Base-by-base conservation (phyloP, 1,139 yeast species). In the Magnusiomyces tetraspermus region DNA sequence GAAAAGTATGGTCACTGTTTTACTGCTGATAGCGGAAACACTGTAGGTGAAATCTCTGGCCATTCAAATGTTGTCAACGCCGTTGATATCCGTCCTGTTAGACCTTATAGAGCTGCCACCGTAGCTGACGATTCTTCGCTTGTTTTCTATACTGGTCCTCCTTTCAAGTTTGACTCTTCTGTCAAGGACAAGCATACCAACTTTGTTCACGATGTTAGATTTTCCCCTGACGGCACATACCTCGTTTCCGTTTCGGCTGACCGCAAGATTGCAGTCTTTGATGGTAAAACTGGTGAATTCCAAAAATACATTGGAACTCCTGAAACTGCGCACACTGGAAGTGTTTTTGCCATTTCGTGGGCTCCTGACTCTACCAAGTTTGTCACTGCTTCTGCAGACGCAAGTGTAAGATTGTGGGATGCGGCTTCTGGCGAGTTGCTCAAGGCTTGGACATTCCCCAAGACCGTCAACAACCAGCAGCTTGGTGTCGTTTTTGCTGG, bases 31-130 rank as follows among this genome's bases (percentile, higher is more conserved):
- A 78, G 95, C 0, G 98, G 98, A 54, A 92, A 92, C 68, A 80
- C 96, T 11, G 83, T 92, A 47, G 99, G 98, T 52, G 97, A 92
- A 66, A 84, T 94, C 60, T 83, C 89, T 53, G 99, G 98, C 31
- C 98, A 92, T 66, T 78, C 95, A n/a, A 82, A 85, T 42, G 78
- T 80, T 43, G 80, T 90, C 64, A 88, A 85, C 64, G 87, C 94
- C 0, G 96, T 88, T 13, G 82, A 85, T 52, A 83, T 92, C 59
- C 84, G 85, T 63, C 87, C 90, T n/a, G 81, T 78, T 55, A 78
- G 98, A 66, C 98, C 98, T 2, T 88, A 85, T 72, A 75, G 97
- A 56, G 96, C 97, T 1, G 95, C 88, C 17, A 89, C 98, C 2
- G 97, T 85, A 3, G 80, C 95, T 51, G 96, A 89, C 62, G 97